Conservation (phyloP, 306 rosid genomes). For the Leucaena leucocephala region DNA sequence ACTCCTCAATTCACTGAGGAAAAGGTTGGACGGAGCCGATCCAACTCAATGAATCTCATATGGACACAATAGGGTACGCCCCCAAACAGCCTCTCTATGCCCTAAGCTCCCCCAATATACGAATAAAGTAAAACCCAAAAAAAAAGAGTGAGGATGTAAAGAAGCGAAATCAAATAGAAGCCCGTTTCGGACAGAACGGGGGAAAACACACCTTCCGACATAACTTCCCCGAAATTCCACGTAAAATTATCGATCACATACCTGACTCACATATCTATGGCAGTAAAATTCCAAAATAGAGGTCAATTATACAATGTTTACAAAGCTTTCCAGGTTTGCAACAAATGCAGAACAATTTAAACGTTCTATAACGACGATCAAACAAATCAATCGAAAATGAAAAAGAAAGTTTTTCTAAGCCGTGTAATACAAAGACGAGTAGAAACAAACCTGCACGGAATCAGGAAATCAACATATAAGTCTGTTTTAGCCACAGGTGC, state of each 20-base stretch:
- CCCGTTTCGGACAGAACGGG: neutral
- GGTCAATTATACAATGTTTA: neutral
- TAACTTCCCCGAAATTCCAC: constrained; percentile 5
- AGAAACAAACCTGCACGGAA: constrained; percentile 31
- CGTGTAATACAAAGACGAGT: neutral
- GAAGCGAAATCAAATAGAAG: constrained; percentile 26
- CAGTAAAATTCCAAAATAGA: constrained; percentile 33
- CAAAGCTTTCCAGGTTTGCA: constrained; percentile 5
- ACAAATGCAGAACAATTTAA: constrained; percentile 33
- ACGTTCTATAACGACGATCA: constrained; percentile 3
- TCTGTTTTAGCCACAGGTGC: neutral
- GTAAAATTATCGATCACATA: neutral
- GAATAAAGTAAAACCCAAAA: neutral
- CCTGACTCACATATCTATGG: neutral
- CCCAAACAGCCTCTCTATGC: neutral
- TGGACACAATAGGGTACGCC: neutral
- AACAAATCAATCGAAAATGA: neutral
- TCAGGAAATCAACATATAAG: constrained; percentile 17
- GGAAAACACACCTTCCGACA: constrained; percentile 18
- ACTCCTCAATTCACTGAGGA: neutral
- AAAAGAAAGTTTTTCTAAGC: neutral
- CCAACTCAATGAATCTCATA: neutral
- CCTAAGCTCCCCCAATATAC: neutral
- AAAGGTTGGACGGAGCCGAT: constrained; percentile 2
- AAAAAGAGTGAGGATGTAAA: neutral